Base-by-base conservation (phyloP, 2,329 filamentous ascomycete genomes). In the Fusarium pininemorale region DNA sequence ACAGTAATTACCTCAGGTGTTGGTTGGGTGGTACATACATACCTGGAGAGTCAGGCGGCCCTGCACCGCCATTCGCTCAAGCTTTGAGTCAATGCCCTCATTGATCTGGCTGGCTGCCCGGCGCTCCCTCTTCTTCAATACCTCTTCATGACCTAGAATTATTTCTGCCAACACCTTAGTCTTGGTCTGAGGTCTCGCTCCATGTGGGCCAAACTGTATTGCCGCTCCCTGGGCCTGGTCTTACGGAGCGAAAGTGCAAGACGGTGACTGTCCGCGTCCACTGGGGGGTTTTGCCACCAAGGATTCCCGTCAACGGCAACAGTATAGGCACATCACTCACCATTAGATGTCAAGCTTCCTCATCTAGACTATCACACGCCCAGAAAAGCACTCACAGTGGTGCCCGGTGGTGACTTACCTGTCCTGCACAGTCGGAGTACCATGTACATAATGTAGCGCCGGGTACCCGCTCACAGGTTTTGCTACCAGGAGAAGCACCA, bases 201-300 rank as follows among this genome's bases (percentile, higher is more conserved):
- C 57, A 45, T 58, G 70, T 54, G 59, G 56, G 48, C 42, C 38
- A 62, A 61, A 35, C 18, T 32, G 45, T 44, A 39, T 35, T 47
- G 44, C 48, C 50, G 45, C 63, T 28, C 13, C 30, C 22, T 41
- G 45, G 72, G 74, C 63, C 45, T 74, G 45, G 32, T 26, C 35
- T 32, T 44, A 39, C 42, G 32, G 45, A 53, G 67, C 41, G 59
- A 41, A 60, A 59, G 55, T 65, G 63, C 45, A 42, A 47, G 44
- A 42, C 50, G 30, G 58, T 38, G 53, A 60, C 54, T 66, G 69
- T 60, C 56, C 51, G 38, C 51, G 28, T 41, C 48, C 59, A 67
- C 56, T 63, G 53, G 55, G 45, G 55, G 58, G 63, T 60, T 39
- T 74, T 30, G 72, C 72, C 72, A 74, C 72, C 60, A 61, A 59